Percentiles rank a stretch among this genome's conserved stretches.
Evolutionary conservation across 2,329 filamentous ascomycete genomes (phyloP).

Genomic region (Diaporthe sp.): DNA sequence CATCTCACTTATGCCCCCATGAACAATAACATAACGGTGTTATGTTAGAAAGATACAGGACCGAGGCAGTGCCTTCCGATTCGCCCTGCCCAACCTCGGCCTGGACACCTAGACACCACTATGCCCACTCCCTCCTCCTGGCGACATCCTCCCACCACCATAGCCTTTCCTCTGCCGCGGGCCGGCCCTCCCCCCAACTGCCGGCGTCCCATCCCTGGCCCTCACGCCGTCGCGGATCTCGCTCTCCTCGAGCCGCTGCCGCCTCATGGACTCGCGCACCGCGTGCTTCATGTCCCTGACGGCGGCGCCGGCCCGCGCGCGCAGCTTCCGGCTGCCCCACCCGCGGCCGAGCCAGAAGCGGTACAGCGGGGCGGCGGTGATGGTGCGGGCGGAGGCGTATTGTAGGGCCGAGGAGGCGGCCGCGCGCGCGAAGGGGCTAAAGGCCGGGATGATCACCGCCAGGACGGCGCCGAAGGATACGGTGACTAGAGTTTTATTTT

Average conservation of each 20-base stretch:
- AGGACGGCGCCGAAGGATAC: constrained; percentile 34
- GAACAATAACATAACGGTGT: background rate
- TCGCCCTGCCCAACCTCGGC: background rate
- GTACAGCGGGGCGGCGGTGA: constrained; percentile 28
- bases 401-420: constrained; percentile 11
- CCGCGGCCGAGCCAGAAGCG: constrained; percentile 26
- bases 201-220: background rate
- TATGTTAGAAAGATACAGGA: background rate
- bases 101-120: constrained; percentile 4
- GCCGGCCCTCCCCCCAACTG: background rate
- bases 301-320: constrained; percentile 5
- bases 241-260: background rate
- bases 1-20: background rate
- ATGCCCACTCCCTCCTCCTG: background rate
- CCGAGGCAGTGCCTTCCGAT: constrained; percentile 1
- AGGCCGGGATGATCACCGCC: constrained; percentile 31
- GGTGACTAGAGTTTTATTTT: constrained; percentile 34
- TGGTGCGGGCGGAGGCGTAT: background rate
- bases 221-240: constrained; percentile 33
- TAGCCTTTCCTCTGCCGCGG: background rate
- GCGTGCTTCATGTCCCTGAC: constrained; percentile 31
- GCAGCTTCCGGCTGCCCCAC: constrained; percentile 17
- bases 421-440: constrained; percentile 34
- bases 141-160: background rate
- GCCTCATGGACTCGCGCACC: constrained; percentile 21